These are phyloP conservation scores for Ogataea paradorogensis DNA, from an alignment of 805 yeast genomes.

Conservation along the genomic window DNA sequence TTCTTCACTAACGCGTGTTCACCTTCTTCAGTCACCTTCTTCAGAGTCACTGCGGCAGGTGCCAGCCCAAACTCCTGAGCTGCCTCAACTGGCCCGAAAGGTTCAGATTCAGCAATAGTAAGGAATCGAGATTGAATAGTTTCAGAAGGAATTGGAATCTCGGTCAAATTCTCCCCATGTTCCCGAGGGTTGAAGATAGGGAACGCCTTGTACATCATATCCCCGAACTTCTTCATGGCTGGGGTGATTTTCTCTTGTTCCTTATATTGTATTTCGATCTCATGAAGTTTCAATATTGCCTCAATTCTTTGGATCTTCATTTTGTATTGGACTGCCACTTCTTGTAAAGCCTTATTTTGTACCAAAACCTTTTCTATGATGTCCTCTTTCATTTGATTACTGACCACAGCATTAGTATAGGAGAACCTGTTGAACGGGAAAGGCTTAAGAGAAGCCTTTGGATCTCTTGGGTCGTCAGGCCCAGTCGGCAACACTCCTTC, in stretches of 20 bases:
- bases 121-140: conserved; percentile 78
- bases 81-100: conserved; percentile 95
- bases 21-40: conserved; percentile 60
- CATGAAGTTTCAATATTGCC: conserved; percentile 71
- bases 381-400: conserved; percentile 54
- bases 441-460: conserved; percentile 53
- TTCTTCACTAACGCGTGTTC: conserved; percentile 37
- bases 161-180: conserved; percentile 77
- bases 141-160: conserved; percentile 86
- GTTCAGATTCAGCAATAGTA: conserved; percentile 90
- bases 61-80: conserved; percentile 78
- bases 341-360: conserved; percentile 59
- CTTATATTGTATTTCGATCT: conserved; percentile 62
- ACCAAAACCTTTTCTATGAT: conserved; percentile 52
- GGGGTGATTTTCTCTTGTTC: conserved; percentile 49
- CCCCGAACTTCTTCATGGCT: conserved; percentile 59
- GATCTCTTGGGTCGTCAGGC: conserved; percentile 1
- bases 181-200: conserved; percentile 57
- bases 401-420: conserved; percentile 59
- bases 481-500: conserved; percentile 4
- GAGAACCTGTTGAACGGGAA: conserved; percentile 76
- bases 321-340: conserved; percentile 74
- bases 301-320: conserved; percentile 83
- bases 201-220: conserved; percentile 72
- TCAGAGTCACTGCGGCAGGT: conserved; percentile 81